Evolutionary conservation across 768 basidiomycete genomes (phyloP).

Genomic region (Kwoniella dendrophila): DNA sequence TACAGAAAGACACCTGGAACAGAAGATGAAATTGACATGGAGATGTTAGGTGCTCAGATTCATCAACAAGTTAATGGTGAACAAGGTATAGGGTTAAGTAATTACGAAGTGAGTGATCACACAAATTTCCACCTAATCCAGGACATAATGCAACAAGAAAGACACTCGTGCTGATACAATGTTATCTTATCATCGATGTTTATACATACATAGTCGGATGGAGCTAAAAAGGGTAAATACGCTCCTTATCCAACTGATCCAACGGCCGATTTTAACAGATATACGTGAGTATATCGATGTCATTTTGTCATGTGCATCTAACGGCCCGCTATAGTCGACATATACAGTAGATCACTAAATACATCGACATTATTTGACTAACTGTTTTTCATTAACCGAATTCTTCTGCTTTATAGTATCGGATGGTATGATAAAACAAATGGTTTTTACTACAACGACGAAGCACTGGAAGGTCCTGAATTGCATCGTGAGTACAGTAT

Average conservation of each 20-base stretch:
- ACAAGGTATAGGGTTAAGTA: constrained; percentile 5
- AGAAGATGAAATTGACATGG: constrained; percentile 8
- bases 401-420: not conserved
- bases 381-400: not conserved
- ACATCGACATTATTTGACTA: too few relatives aligned
- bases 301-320: too few relatives aligned
- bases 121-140: not conserved
- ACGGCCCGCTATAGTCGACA: too few relatives aligned
- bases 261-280: constrained; percentile 5
- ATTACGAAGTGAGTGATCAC: constrained; percentile 9
- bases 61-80: not conserved
- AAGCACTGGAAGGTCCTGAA: not conserved
- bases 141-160: not conserved
- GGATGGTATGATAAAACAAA: constrained; percentile 5
- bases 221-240: constrained; percentile 1
- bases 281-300: not conserved
- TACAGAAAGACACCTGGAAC: constrained; percentile 1
- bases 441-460: constrained; percentile 7
- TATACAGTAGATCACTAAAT: too few relatives aligned
- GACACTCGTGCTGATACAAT: too few relatives aligned
- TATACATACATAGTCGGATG: constrained; percentile 1
- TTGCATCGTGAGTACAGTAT: not conserved
- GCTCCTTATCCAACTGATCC: not conserved
- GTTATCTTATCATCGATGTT: too few relatives aligned
- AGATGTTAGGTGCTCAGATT: constrained; percentile 1